These are phyloP conservation scores for Pilatotrama ljubarskyi DNA, from an alignment of 768 basidiomycete species.

Conservation along the genomic window DNA sequence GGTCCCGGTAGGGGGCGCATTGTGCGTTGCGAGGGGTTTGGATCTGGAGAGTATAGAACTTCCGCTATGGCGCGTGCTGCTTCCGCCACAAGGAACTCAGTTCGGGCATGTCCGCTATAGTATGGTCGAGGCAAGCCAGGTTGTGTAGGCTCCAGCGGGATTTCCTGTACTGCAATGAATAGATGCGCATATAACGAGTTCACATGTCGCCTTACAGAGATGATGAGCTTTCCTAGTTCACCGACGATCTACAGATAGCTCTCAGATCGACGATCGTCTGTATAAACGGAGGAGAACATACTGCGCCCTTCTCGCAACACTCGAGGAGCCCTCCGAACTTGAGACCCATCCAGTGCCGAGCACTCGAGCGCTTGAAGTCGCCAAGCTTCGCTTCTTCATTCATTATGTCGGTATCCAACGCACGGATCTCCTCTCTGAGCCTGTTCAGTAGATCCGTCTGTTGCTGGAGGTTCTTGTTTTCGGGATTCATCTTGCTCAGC, in stretches of 20 bases:
- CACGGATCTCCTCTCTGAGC: slow-evolving; percentile 73
- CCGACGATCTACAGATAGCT: slow-evolving; percentile 45
- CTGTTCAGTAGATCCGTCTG: slow-evolving; percentile 75
- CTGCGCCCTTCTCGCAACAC: slow-evolving; percentile 76
- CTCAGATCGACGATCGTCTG: not conserved
- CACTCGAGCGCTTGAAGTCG: slow-evolving; percentile 77
- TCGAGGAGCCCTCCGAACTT: slow-evolving; percentile 90
- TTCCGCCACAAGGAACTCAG: slow-evolving; percentile 61
- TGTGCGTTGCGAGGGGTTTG: slow-evolving; percentile 16
- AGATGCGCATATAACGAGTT: not conserved
- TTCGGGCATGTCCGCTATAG: slow-evolving; percentile 68
- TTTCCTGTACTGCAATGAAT: slow-evolving; percentile 51
- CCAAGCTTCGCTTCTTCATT: slow-evolving; percentile 76
- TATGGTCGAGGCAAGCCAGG: slow-evolving; percentile 76
- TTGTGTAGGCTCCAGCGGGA: slow-evolving; percentile 76
- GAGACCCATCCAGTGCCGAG: slow-evolving; percentile 70
- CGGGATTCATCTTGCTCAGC: slow-evolving; percentile 84
- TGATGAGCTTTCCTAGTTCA: slow-evolving; percentile 54
- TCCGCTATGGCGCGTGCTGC: slow-evolving; percentile 56
- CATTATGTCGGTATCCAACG: slow-evolving; percentile 81
- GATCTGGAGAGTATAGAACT: slow-evolving; percentile 38
- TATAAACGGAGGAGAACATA: slow-evolving; percentile 25
- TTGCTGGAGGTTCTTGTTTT: slow-evolving; percentile 76
- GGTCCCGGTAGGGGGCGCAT: slow-evolving; percentile 19
- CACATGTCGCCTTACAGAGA: slow-evolving; percentile 31